Evolutionary conservation across 2,329 filamentous ascomycete species (phyloP), one percentile per base, ranked within the genome.

Genomic region (Tolypocladium amazonense): DNA sequence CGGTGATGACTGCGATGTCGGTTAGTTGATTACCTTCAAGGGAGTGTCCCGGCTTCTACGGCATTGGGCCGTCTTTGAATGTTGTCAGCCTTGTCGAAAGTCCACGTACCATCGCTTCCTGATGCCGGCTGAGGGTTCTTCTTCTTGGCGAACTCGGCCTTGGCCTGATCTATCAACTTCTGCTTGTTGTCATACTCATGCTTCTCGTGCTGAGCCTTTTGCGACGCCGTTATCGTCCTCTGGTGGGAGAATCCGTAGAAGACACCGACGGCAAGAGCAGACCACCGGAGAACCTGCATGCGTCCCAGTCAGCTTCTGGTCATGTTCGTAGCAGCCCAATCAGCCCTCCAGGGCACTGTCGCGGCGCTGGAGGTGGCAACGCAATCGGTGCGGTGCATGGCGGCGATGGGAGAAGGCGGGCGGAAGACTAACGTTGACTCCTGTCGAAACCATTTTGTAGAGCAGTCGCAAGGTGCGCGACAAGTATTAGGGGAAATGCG

Each of bases 191-290:
- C 83, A 75, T 93, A 97, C 75, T 96, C 90, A 73, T 86, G 85
- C 77, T 95, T 80, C 69, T 85, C 83, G 69, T 87, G 84, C 67
- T 86, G 81, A 63, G 83, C 77, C 78, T 87, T 89, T 72, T 92
- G 86, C 70, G 83, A 77, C 60, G 89, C 77, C 67, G 79, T 87
- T 76, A 99, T 88, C 64, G 85, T 84, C 72, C 88, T 82, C 81
- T 99, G 94, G 81, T 96, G 93, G 77, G 88, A 90, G 81, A 96
- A 86, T 76, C 94, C 94, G 81, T 99, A 99, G 79, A 96, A 88
- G 74, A 97, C 80, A 75, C 94, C 94, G 71, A 91, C 82, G 72
- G 87, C 89, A 67, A 99, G 89, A 74, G 92, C 92, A 73, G 92
- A 93, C 84, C 93, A 99, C 79, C 94, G 92, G 77, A 97, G 85